A percentile compares a stretch with the other conserved stretches of the same genome.
phyloP scores from a whole-genome alignment of 805 yeast species.

The Candida sanyiensis region DNA sequence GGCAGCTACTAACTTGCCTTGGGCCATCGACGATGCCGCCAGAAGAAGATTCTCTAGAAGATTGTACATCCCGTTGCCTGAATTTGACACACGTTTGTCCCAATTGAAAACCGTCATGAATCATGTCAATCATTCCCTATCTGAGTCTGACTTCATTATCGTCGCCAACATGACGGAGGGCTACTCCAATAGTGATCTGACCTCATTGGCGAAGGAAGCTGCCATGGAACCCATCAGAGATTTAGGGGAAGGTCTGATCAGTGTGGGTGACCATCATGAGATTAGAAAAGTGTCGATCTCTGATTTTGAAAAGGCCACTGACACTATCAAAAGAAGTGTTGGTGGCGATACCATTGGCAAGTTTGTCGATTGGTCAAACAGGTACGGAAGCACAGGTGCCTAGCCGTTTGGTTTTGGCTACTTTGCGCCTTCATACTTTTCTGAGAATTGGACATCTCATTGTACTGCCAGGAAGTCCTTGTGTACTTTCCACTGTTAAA shows the following conservation, averaged over 20 bases:
- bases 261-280: constrained; percentile 54
- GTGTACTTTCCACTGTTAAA: too few relatives aligned
- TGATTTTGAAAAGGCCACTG: constrained; percentile 74
- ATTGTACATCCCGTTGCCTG: constrained; percentile 93
- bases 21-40: constrained; percentile 98
- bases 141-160: constrained; percentile 54
- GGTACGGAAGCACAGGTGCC: constrained; percentile 86
- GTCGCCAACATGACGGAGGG: constrained; percentile 68
- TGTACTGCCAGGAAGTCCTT: too few relatives aligned
- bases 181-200: constrained; percentile 89
- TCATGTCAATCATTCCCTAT: constrained; percentile 66
- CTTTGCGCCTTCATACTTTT: too few relatives aligned
- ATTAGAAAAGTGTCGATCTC: constrained; percentile 68
- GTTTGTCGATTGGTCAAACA: constrained; percentile 85
- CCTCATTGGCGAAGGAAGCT: constrained; percentile 91
- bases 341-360: constrained; percentile 69
- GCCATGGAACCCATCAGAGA: constrained; percentile 97
- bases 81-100: constrained; percentile 66
- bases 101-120: constrained; percentile 65
- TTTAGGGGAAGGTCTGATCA: constrained; percentile 75
- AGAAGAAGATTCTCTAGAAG: constrained; percentile 87
- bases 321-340: constrained; percentile 82
- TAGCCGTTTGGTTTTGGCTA: too few relatives aligned
- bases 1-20: constrained; percentile 94
- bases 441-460: too few relatives aligned